Evolutionary conservation across 2,329 filamentous ascomycete genomes (phyloP).

Genomic region (Colletotrichum ledebouriae): DNA sequence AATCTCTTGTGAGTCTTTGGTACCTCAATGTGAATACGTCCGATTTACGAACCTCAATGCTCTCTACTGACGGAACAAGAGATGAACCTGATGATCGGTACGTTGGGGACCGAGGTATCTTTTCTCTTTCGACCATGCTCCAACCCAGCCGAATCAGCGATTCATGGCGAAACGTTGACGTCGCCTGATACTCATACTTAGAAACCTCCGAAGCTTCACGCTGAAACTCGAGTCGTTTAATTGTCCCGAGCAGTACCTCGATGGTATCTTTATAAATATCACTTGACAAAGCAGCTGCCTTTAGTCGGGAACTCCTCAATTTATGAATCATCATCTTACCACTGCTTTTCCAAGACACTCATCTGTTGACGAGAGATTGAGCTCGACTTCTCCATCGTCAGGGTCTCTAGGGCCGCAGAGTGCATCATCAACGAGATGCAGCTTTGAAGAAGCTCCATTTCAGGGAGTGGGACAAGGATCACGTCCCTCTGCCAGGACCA

Average conservation of each 20-base stretch:
- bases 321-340: not conserved
- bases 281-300: too few relatives aligned
- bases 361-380: not conserved
- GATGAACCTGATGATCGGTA: not conserved
- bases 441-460: conserved; percentile 6
- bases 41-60: not conserved
- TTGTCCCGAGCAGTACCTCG: too few relatives aligned
- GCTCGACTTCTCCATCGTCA: not conserved
- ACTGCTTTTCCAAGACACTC: not conserved
- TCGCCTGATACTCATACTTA: too few relatives aligned
- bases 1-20: too few relatives aligned
- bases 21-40: too few relatives aligned
- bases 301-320: too few relatives aligned
- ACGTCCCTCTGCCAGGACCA: conserved; percentile 17
- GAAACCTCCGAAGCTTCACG: too few relatives aligned
- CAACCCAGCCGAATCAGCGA: not conserved
- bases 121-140: not conserved
- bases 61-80: not conserved
- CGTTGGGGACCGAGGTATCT: not conserved
- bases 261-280: too few relatives aligned
- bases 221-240: too few relatives aligned
- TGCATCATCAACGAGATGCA: not conserved
- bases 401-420: not conserved
- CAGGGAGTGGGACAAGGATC: not conserved
- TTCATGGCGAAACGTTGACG: not conserved